A percentile compares a stretch with the other conserved stretches of the same genome.
These are phyloP conservation scores for Tricholoma furcatifolium DNA, from an alignment of 768 basidiomycete genomes.

Conservation along the genomic window DNA sequence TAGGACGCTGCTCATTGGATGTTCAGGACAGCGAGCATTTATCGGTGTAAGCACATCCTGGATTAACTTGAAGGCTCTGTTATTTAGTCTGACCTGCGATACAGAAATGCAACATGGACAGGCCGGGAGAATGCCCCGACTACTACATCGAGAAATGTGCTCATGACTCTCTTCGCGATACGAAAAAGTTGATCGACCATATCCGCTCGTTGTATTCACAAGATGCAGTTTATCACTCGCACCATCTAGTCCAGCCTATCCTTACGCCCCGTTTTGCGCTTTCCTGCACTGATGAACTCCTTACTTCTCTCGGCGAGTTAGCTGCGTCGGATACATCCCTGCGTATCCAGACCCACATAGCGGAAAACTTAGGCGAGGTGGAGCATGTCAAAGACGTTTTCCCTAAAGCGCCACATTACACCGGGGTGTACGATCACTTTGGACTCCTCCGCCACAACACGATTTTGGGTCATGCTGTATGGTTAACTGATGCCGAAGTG, in stretches of 20 bases:
- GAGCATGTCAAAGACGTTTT: constrained; percentile 64
- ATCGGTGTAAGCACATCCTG: constrained; percentile 61
- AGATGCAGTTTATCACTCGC: constrained; percentile 23
- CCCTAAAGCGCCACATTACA: constrained; percentile 63
- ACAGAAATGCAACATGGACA: constrained; percentile 91
- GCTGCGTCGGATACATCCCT: constrained; percentile 59
- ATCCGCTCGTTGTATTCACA: constrained; percentile 54
- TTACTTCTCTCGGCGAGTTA: constrained; percentile 59
- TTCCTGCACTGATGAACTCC: constrained; percentile 73
- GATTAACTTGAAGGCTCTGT: constrained; percentile 5
- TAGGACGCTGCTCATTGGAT: neutral
- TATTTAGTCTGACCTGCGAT: neutral
- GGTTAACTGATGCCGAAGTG: constrained; percentile 73
- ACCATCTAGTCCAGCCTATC: constrained; percentile 80
- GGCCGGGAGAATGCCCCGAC: constrained; percentile 47
- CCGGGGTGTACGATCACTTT: constrained; percentile 78
- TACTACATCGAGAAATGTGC: constrained; percentile 68
- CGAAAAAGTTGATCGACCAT: constrained; percentile 63
- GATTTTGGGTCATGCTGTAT: constrained; percentile 85
- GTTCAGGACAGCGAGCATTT: constrained; percentile 75
- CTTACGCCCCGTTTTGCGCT: constrained; percentile 97
- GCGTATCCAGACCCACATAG: constrained; percentile 89
- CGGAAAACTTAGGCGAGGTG: constrained; percentile 80
- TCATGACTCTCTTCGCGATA: constrained; percentile 58
- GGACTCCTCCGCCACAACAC: constrained; percentile 78